These are phyloP conservation scores for Arabidopsis arenosa DNA, from an alignment of 345 rosid species.

Conservation along the genomic window DNA sequence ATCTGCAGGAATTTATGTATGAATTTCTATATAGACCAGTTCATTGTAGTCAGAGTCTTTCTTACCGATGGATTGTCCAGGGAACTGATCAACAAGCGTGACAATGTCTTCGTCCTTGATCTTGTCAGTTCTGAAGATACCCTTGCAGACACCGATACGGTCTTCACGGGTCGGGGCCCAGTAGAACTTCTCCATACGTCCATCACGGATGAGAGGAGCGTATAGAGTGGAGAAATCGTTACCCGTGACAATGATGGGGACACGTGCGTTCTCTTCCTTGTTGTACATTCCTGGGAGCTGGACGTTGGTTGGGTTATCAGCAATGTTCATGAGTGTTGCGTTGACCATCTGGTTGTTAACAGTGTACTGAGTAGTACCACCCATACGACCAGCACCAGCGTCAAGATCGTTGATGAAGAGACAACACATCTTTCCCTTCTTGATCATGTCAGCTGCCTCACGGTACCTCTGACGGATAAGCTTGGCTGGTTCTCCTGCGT, in stretches of 20 bases:
- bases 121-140: conserved; percentile 77
- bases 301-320: conserved; percentile 89
- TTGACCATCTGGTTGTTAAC: conserved; percentile 99
- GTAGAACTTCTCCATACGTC: conserved; percentile 99
- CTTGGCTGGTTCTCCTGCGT: conserved; percentile 95
- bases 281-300: conserved; percentile 99
- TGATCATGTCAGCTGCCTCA: conserved; percentile 94
- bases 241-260: conserved; percentile 95
- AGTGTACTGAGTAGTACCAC: conserved; percentile 97
- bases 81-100: conserved; percentile 84
- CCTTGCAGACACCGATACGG: conserved; percentile 88
- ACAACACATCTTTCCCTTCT: conserved; percentile 91
- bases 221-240: conserved; percentile 98
- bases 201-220: conserved; percentile 98
- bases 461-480: conserved; percentile 98
- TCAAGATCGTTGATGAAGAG: conserved; percentile 98
- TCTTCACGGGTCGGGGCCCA: conserved; percentile 98
- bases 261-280: conserved; percentile 96
- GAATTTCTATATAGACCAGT: neutral
- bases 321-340: conserved; percentile 99
- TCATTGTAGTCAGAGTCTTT: neutral
- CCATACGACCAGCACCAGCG: conserved; percentile 95
- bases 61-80: conserved; percentile 94
- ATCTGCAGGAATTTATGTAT: too few relatives aligned
- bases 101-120: conserved; percentile 58